These are phyloP conservation scores for Carex kokanica DNA, from an alignment of 176 grass and related monocot genomes.

Conservation along the genomic window DNA sequence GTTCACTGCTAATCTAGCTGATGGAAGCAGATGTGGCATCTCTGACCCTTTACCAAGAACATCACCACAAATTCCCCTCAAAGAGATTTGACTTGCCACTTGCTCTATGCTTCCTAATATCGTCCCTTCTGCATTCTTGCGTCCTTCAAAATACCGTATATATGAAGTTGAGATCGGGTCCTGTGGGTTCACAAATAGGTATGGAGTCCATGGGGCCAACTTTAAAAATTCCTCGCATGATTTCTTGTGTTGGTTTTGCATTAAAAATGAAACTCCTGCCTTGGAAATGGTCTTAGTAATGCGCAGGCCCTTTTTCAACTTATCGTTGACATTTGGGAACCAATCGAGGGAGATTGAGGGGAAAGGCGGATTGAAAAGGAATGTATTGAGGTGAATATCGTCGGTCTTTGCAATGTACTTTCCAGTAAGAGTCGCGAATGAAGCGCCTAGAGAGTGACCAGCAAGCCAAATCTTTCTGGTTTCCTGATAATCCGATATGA, in stretches of 20 bases:
- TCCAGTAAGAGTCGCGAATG: background rate
- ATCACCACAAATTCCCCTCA: too few species aligned
- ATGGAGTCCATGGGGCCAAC: background rate
- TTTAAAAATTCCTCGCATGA: background rate
- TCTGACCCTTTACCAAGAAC: too few species aligned
- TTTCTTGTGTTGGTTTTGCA: background rate
- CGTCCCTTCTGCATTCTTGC: too few species aligned
- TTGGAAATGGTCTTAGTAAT: background rate
- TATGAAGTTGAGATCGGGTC: background rate
- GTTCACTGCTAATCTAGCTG: too few species aligned
- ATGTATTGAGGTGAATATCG: background rate
- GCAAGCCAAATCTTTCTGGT: conserved; percentile 9
- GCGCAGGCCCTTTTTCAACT: background rate
- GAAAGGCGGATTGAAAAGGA: conserved; percentile 16
- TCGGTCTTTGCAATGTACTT: background rate
- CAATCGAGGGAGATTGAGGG: conserved; percentile 6
- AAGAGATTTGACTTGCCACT: too few species aligned
- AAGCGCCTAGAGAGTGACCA: conserved; percentile 23
- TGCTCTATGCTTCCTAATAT: too few species aligned
- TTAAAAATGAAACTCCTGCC: background rate
- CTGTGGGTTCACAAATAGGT: conserved; percentile 12
- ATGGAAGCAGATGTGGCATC: too few species aligned
- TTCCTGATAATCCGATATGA: too few species aligned
- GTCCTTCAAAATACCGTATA: too few species aligned
- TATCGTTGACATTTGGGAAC: background rate